Base-by-base conservation (phyloP, 129 eudicot species). In the Mikania micrantha region DNA sequence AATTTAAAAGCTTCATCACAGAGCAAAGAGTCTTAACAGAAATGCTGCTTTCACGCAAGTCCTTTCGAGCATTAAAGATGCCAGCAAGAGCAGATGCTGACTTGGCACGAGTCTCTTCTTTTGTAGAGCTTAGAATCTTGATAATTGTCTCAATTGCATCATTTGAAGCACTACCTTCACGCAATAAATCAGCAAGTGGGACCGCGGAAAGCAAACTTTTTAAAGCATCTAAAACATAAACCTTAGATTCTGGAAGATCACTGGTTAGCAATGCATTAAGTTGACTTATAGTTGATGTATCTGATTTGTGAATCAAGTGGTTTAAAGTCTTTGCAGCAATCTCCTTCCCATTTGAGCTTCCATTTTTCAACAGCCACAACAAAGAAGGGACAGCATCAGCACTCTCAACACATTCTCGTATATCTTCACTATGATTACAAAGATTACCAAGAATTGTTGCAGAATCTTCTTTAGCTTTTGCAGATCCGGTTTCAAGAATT, bases 331-430 rank as follows among this genome's bases (percentile, higher is more conserved):
- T 90, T 47, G 99, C 95, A 36, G 99, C 99, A 73, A 94, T 94
- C 73, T 83, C 99, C 79, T 94, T 94, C 40, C 99, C 99, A 21
- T 90, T 85, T 31, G 95, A 68, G 88, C 99, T 94, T 47, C 99
- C 99, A 44, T 94, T 94, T 80, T 90, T 94, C 71, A 94, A 71
- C 45, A 94, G 85, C 99, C 99, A 94, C 54, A 94, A 80, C 60
- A 94, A 82, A 71, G 99, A 90, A 40, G 99, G 99, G 45, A 94
- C 99, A 39, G 99, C 99, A 80, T 94, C 99, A 64, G 99, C 99
- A 85, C 99, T 90, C 78, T 94, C 99, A 70, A 94, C 99, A 69
- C 99, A 94, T 65, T 91, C 99, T 19, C 99, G 84, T 72, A 94
- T 94, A 80, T 90, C 99, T 78, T 94, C 99, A 82, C 99, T 94